phyloP scores from a whole-genome alignment of 2,329 filamentous ascomycete species.

The Paecilomyces sp. region DNA sequence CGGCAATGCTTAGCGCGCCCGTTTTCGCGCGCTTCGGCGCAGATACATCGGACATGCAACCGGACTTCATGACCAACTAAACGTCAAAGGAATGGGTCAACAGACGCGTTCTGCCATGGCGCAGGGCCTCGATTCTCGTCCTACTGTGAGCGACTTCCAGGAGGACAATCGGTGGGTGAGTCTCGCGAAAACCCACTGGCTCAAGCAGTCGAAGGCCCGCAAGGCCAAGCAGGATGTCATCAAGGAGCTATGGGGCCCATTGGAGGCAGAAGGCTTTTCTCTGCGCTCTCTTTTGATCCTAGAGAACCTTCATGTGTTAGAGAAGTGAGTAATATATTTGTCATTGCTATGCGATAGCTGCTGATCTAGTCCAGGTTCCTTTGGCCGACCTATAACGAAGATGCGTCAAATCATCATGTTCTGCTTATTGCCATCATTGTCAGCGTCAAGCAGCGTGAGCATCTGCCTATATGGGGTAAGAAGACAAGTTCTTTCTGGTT shows the following conservation, averaged over 20 bases:
- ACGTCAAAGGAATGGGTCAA: slow-evolving; percentile 28
- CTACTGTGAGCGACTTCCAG: slow-evolving; percentile 36
- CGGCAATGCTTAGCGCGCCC: slow-evolving; percentile 11
- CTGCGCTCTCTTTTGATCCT: slow-evolving; percentile 72
- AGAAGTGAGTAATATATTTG: slow-evolving; percentile 51
- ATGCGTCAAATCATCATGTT: slow-evolving; percentile 86
- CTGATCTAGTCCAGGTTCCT: slow-evolving; percentile 58
- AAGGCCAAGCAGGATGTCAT: slow-evolving; percentile 75
- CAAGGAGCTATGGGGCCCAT: slow-evolving; percentile 82
- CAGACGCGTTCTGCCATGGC: slow-evolving; percentile 52
- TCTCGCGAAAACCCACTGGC: slow-evolving; percentile 79
- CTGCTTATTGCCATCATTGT: slow-evolving; percentile 77
- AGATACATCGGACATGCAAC: slow-evolving; percentile 24
- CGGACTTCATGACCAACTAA: slow-evolving; percentile 52
- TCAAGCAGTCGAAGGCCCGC: slow-evolving; percentile 62
- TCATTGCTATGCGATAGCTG: not conserved
- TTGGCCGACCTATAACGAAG: slow-evolving; percentile 86
- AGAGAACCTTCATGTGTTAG: slow-evolving; percentile 84
- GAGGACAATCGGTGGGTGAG: slow-evolving; percentile 48
- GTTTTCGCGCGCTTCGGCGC: slow-evolving; percentile 19
- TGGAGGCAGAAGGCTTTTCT: slow-evolving; percentile 75
- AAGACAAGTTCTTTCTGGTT: slow-evolving; percentile 1
- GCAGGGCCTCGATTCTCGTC: slow-evolving; percentile 37
- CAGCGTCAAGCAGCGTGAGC: slow-evolving; percentile 82
- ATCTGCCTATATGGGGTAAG: slow-evolving; percentile 78